A percentile compares a stretch with the other conserved stretches of the same genome.
phyloP scores from a whole-genome alignment of 108 stramenopile genomes.

The Cyclotella atomus region DNA sequence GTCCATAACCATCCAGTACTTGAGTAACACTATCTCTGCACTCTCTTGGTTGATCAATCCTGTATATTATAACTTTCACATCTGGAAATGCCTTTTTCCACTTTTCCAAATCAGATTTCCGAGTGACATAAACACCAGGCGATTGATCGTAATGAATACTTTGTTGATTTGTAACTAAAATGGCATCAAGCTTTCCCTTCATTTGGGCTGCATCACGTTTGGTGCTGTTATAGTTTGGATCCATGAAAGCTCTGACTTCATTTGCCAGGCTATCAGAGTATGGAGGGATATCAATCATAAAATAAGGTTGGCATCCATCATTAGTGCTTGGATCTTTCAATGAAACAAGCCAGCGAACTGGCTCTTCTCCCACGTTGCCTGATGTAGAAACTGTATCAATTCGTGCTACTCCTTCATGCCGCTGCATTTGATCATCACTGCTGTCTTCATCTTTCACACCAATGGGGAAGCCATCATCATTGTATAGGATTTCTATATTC shows the following conservation, averaged over 20 bases:
- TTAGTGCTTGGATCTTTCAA: constrained; percentile 10
- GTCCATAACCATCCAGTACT: constrained; percentile 84
- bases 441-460: constrained; percentile 6
- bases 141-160: constrained; percentile 77
- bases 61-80: constrained; percentile 58
- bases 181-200: constrained; percentile 53
- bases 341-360: constrained; percentile 47
- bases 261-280: constrained; percentile 69
- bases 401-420: constrained; percentile 48
- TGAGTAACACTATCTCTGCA: constrained; percentile 72
- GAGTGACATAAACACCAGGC: constrained; percentile 66
- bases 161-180: constrained; percentile 76
- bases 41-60: constrained; percentile 83
- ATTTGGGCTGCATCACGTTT: not conserved
- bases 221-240: constrained; percentile 33
- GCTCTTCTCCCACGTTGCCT: constrained; percentile 41
- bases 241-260: constrained; percentile 72
- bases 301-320: constrained; percentile 37
- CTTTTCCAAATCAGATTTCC: constrained; percentile 61
- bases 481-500: constrained; percentile 34
- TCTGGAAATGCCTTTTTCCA: constrained; percentile 77
- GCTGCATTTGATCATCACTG: not conserved
- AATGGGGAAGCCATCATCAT: constrained; percentile 42
- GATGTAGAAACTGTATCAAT: constrained; percentile 49
- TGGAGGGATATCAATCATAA: constrained; percentile 84